Percentiles rank a stretch among this genome's conserved stretches.
Evolutionary conservation across 805 yeast species (phyloP).

Genomic region (Yarrowia sp.): DNA sequence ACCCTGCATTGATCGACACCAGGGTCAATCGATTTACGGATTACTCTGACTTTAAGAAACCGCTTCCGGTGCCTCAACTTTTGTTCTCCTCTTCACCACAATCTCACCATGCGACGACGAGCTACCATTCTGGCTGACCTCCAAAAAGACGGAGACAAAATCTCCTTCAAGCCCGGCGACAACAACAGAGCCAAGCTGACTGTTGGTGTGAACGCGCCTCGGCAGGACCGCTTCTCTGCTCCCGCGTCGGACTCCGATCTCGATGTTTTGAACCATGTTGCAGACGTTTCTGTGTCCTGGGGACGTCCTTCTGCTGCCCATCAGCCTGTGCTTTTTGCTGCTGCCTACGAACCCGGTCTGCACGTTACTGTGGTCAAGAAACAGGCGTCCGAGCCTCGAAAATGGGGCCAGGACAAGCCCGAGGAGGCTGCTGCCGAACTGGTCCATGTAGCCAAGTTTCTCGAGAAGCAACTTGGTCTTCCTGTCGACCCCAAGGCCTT

Average conservation of each 20-base stretch:
- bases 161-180: slow-evolving; percentile 5
- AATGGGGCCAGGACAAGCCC: slow-evolving; percentile 12
- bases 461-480: neutral
- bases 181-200: slow-evolving; percentile 15
- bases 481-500: neutral
- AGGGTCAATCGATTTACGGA: neutral
- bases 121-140: neutral
- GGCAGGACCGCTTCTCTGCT: slow-evolving; percentile 10
- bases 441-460: neutral
- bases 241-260: neutral
- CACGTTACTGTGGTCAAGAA: slow-evolving; percentile 17
- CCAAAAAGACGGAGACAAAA: neutral
- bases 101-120: slow-evolving; percentile 1
- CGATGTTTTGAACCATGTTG: slow-evolving; percentile 10
- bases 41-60: too few species aligned
- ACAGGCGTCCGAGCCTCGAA: neutral
- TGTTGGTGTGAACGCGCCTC: slow-evolving; percentile 9
- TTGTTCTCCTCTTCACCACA: neutral
- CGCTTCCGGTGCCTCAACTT: too few species aligned
- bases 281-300: slow-evolving; percentile 19
- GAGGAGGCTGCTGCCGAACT: neutral
- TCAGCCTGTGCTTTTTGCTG: slow-evolving; percentile 1
- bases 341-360: slow-evolving; percentile 8
- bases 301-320: neutral
- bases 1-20: slow-evolving; percentile 23